Conservation (phyloP, 306 rosid species). For the Lathyrus sativus region DNA sequence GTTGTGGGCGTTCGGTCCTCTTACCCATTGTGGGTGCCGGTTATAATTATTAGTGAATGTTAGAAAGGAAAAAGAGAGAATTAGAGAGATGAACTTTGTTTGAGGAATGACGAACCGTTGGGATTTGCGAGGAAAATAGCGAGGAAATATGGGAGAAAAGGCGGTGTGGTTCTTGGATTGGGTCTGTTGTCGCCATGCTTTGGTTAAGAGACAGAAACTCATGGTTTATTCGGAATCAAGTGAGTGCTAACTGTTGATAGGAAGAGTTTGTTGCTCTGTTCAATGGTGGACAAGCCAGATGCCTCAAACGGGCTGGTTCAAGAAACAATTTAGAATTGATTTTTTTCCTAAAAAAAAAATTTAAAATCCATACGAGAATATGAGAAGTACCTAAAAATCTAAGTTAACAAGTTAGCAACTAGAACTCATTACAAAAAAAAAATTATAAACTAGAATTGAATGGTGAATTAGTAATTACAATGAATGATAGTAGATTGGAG, state of each 20-base stretch:
- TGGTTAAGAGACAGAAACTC: constrained; percentile 56
- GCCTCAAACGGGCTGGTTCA: too few species aligned
- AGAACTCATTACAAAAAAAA: too few species aligned
- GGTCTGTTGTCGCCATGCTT: constrained; percentile 42
- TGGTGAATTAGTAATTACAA: too few species aligned
- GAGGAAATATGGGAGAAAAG: constrained; percentile 34
- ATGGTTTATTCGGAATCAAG: constrained; percentile 32
- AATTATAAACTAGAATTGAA: too few species aligned
- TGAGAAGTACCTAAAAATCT: too few species aligned
- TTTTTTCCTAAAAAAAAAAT: too few species aligned
- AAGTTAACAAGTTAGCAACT: too few species aligned
- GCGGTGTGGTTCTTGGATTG: constrained; percentile 33
- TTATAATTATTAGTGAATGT: background rate
- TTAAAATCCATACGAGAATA: too few species aligned
- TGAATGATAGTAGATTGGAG: too few species aligned
- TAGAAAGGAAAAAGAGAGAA: background rate
- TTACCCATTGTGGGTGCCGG: too few species aligned
- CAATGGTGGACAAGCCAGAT: background rate
- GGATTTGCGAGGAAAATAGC: constrained; percentile 57
- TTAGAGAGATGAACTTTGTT: constrained; percentile 20
- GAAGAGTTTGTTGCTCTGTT: background rate
- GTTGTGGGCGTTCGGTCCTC: too few species aligned
- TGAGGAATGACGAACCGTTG: constrained; percentile 50
- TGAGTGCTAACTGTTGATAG: background rate
- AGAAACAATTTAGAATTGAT: too few species aligned